Base-by-base conservation (phyloP, 2,329 filamentous ascomycete genomes). In the Fusarium proliferatum region DNA sequence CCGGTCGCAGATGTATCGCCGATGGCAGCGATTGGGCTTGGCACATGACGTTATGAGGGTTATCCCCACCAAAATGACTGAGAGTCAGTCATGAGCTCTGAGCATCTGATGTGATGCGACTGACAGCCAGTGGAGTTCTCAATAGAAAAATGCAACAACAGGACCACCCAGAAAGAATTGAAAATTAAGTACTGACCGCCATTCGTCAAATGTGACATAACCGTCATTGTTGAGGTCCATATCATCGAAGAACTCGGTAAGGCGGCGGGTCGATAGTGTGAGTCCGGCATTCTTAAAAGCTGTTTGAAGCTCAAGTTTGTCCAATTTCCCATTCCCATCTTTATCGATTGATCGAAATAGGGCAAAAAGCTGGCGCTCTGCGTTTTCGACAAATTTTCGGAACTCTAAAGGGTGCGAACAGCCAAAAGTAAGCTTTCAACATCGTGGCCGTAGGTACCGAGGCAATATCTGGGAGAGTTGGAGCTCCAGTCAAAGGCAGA, bases 151-250 rank as follows among this genome's bases (percentile, higher is more conserved):
- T 26, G 34, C 21, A 51, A 58, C 41, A 56, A 33, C 30, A 57
- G 61, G 39, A 63, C 53, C 45, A 64, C 41, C 60, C 33, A 62
- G 57, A 52, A 12, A 68, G 65, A 72, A 61, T 26, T 62, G 42
- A 64, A 58, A 60, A 56, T 51, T 55, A 42, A 51, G n/a, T 65
- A 86, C 92, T 84, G 90, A 98, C 96, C 96, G 92, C 96, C 96
- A 98, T 88, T 99, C 96, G 75, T 94, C 91, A 83, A 97, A 98
- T 71, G 88, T 95, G 76, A 98, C 97, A 72, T 86, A 90, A 53
- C 95, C 95, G 81, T 99, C 95, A 76, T 92, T 89, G 84, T 99
- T 96, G 80, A 90, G 88, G 81, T 99, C 96, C 77, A 99, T 93
- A 80, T 97, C 93, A 73, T 89, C 85, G 80, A 99, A 98, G 85